Evolutionary conservation across 106 monocot genomes (phyloP).

Genomic region (Amphibolis antarctica): DNA sequence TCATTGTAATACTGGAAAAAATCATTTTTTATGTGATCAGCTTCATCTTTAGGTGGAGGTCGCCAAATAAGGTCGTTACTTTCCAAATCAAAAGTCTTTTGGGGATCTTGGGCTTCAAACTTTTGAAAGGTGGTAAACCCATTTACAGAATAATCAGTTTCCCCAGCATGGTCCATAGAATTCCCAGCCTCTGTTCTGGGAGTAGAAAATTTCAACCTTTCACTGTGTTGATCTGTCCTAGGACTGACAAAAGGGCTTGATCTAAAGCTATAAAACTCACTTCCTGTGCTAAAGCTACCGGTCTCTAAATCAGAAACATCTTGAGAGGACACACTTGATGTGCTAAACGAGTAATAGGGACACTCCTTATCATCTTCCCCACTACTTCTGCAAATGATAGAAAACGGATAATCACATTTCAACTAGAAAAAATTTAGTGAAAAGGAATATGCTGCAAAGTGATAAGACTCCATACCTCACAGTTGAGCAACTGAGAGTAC

Average conservation of each 20-base stretch:
- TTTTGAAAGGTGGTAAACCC: conserved; percentile 14
- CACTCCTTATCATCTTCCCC: conserved; percentile 7
- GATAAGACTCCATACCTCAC: background rate
- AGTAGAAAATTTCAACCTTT: conserved; percentile 12
- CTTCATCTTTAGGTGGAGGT: conserved; percentile 51
- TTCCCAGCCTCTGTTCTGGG: conserved; percentile 19
- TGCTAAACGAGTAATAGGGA: background rate
- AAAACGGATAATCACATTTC: background rate
- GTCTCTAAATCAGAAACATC: conserved; percentile 67
- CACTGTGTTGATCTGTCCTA: conserved; percentile 10
- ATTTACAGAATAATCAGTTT: too few species aligned
- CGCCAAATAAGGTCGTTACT: conserved; percentile 42
- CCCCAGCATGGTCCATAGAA: conserved; percentile 9
- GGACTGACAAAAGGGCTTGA: conserved; percentile 65
- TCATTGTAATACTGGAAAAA: conserved; percentile 44
- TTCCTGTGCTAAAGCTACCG: conserved; percentile 30
- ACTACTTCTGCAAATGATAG: conserved; percentile 1
- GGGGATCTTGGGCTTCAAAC: conserved; percentile 15
- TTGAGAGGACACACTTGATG: conserved; percentile 39
- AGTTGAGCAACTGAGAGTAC: background rate
- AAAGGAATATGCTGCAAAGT: background rate
- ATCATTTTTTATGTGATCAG: conserved; percentile 40
- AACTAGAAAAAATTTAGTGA: background rate
- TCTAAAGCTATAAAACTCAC: conserved; percentile 37
- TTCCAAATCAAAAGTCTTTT: conserved; percentile 43